phyloP scores from a whole-genome alignment of 768 basidiomycete genomes.

The Brasilioporus rufonigricans region DNA sequence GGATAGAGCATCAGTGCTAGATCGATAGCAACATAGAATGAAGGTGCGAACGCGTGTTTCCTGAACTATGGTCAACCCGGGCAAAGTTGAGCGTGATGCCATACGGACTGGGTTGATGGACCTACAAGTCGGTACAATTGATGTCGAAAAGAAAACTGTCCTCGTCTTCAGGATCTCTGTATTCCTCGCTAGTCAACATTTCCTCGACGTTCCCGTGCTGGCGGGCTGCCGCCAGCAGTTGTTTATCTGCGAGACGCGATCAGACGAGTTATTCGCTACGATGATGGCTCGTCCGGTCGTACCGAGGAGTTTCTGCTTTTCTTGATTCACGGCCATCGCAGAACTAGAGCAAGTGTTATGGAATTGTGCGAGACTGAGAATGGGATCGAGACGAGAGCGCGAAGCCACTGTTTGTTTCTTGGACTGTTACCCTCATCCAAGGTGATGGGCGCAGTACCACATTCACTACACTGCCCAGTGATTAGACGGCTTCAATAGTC shows the following conservation, averaged over 20 bases:
- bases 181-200: constrained; percentile 18
- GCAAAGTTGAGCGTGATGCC: background rate
- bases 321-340: constrained; percentile 16
- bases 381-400: background rate
- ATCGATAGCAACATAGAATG: background rate
- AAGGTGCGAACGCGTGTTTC: constrained; percentile 30
- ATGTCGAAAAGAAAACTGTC: constrained; percentile 28
- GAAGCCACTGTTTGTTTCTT: background rate
- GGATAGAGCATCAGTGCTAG: constrained; percentile 9
- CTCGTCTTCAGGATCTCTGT: constrained; percentile 15
- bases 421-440: background rate
- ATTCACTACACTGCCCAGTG: background rate
- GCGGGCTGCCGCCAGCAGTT: constrained; percentile 23
- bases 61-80: constrained; percentile 12
- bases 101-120: background rate
- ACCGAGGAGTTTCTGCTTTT: constrained; percentile 21
- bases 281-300: background rate
- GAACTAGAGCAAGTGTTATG: background rate
- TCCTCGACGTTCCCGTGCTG: constrained; percentile 27
- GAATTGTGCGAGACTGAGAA: background rate
- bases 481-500: background rate
- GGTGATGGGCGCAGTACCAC: background rate
- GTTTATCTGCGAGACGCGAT: constrained; percentile 21
- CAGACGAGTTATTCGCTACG: background rate
- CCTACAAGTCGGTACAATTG: constrained; percentile 32